Base-by-base conservation (phyloP, 2,329 filamentous ascomycete species). In the Albifimbria verrucaria region DNA sequence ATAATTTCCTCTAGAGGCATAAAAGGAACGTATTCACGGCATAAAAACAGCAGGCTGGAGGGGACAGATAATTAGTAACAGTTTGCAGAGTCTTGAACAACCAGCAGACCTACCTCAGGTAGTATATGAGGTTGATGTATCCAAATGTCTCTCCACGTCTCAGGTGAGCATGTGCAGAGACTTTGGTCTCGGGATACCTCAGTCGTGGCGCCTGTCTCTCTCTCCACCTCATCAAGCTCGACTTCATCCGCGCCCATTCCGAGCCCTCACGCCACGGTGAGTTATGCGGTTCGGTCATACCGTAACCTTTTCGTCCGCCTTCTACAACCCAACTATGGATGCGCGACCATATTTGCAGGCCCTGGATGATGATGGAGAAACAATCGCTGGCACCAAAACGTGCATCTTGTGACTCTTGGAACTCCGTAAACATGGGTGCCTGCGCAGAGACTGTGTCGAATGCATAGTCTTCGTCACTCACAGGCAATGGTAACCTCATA, bases 121-220 rank as follows among this genome's bases (percentile, higher is more conserved):
- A 64, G 53, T 64, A 64, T 0, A 64, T 57, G 7, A 64, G 21
- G 24, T 63, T 64, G 21, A 64, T 52, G 15, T 62, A 61, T 2
- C 60, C 62, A 28, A 64, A 64, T 12, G 51, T 56, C 48, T 64
- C 62, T 1, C 59, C 62, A 3, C 63, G 62, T 17, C 61, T 58
- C 2, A 60, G 46, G 42, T 64, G 62, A 2, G 62, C 59, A 50
- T 64, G 62, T 3, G 60, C 56, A 0, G 60, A 62, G 0, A 59
- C 56, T 1, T 57, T 64, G 0, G 60, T 59, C 3, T 51, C 57
- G 5, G 62, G 62, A 25, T 64, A 64, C 5, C 43, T 61, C n/a
- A 64, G 51, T 9, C 58, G 12, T 0, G 15, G 4, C 23, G 53
- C 46, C 7, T 63, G 58, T 7, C 55, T 59, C 1, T 52, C 52